Conservation (phyloP, 352 stramenopile genomes). For the Phytophthora ramorum region DNA sequence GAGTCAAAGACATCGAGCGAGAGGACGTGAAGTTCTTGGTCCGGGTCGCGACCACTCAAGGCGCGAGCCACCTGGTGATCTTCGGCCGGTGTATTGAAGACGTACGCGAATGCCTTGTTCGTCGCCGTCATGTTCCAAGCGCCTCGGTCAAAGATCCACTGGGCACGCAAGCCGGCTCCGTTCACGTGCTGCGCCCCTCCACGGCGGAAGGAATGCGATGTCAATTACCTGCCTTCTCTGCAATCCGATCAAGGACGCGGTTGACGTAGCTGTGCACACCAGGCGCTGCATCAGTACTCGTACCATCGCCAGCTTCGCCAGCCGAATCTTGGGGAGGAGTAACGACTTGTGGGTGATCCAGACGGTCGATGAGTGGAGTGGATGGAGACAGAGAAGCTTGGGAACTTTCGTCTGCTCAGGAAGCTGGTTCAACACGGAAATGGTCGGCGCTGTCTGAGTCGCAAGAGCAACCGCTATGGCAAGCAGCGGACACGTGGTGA, state of each 20-base stretch:
- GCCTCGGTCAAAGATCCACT: constrained; percentile 19
- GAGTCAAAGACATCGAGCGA: not conserved
- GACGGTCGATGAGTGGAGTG: too few relatives aligned
- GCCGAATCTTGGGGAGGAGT: too few relatives aligned
- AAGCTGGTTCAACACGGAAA: constrained; percentile 20
- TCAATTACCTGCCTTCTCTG: not conserved
- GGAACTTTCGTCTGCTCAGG: not conserved
- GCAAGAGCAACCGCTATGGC: constrained; percentile 18
- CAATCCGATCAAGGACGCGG: too few relatives aligned
- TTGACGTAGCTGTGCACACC: too few relatives aligned
- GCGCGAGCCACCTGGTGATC: not conserved
- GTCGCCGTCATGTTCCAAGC: constrained; percentile 24
- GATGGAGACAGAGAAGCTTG: too few relatives aligned
- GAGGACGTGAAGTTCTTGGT: not conserved
- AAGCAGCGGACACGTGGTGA: constrained; percentile 27
- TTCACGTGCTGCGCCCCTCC: constrained; percentile 24
- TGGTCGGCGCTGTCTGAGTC: not conserved
- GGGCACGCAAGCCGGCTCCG: not conserved
- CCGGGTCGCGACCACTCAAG: not conserved
- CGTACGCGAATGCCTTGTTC: constrained; percentile 26
- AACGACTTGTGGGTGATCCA: too few relatives aligned
- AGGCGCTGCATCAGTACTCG: too few relatives aligned
- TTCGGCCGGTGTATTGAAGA: constrained; percentile 4
- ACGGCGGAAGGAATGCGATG: constrained; percentile 31
- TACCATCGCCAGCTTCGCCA: too few relatives aligned